Percentiles rank a stretch among this genome's conserved stretches.
phyloP scores from a whole-genome alignment of 2,329 filamentous ascomycete species.

The Sclerotinia sclerotiorum region DNA sequence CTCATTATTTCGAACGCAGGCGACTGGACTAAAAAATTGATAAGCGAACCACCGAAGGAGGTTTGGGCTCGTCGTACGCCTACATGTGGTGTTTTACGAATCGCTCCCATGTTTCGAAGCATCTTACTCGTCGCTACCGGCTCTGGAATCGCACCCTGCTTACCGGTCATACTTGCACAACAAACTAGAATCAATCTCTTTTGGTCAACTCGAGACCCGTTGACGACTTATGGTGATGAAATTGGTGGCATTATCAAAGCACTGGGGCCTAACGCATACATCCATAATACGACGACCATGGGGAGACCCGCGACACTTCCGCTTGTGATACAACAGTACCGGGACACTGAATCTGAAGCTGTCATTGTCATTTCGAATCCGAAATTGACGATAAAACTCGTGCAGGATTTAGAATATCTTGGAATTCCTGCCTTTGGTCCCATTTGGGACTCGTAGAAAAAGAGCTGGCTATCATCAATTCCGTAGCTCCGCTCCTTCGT shows the following conservation, averaged over 20 bases:
- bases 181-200: conserved; percentile 37
- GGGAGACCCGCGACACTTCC: conserved; percentile 42
- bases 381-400: conserved; percentile 43
- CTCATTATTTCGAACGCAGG: conserved; percentile 71
- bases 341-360: conserved; percentile 42
- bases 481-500: not conserved
- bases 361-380: conserved; percentile 45
- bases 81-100: conserved; percentile 65
- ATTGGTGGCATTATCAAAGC: conserved; percentile 39
- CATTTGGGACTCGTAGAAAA: conserved; percentile 40
- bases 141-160: conserved; percentile 69
- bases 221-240: conserved; percentile 41
- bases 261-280: conserved; percentile 40
- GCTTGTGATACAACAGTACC: conserved; percentile 36
- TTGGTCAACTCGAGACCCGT: conserved; percentile 43
- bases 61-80: conserved; percentile 70
- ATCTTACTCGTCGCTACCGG: conserved; percentile 70
- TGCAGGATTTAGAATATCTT: conserved; percentile 44
- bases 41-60: conserved; percentile 58
- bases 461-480: not conserved
- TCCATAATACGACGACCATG: conserved; percentile 41
- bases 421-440: conserved; percentile 43
- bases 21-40: conserved; percentile 69
- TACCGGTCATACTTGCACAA: conserved; percentile 42
- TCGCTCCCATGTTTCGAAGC: conserved; percentile 64